Base-by-base conservation (phyloP, 768 basidiomycete genomes). In the Clitopilus hobsonii region DNA sequence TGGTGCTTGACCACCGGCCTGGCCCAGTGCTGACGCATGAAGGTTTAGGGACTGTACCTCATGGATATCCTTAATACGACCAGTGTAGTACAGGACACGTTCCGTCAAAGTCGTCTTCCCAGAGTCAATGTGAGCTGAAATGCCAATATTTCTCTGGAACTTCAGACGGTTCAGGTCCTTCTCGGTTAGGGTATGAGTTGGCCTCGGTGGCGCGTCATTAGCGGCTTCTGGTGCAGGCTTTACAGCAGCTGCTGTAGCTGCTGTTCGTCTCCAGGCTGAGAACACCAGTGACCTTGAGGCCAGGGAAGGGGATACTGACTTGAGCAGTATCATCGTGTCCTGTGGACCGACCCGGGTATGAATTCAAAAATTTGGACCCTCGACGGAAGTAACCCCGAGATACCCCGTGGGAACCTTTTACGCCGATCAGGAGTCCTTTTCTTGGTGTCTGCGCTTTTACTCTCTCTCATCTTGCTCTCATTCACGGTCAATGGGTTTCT, bases 71-170 rank as follows among this genome's bases (percentile, higher is more conserved):
- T 86, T 77, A 69, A 98, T 95, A 24, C 94, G 85, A 22, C 97
- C 96, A 25, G 97, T 98, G 70, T 99, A 99, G 69, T 85, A 99
- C 50, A 99, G 73, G 54, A 98, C 84, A 11, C 97, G 91, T 66
- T 99, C 97, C 25, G 97, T 98, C 61, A 98, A 72, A 1, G 97
- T 99, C 0, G 97, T 99, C 78, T 99, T 99, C 24, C 97, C 97
- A 2, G 94, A 94, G 69, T 97, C 93, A 60, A 95, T 95, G 65
- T 95, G 93, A 0, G 94, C 94, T 3, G 89, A 92, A 57, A 99
- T 89, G 60, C 97, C 97, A 57, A 99, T 96, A 69, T 99, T 99
- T 60, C 97, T 77, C 69, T 98, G 92, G 55, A 83, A 83, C 20
- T 69, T 72, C 38, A 98, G 78, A 10, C 89, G 78, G 56, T 72